Base-by-base conservation (phyloP, 2,329 filamentous ascomycete species). In the Fusarium redolens region DNA sequence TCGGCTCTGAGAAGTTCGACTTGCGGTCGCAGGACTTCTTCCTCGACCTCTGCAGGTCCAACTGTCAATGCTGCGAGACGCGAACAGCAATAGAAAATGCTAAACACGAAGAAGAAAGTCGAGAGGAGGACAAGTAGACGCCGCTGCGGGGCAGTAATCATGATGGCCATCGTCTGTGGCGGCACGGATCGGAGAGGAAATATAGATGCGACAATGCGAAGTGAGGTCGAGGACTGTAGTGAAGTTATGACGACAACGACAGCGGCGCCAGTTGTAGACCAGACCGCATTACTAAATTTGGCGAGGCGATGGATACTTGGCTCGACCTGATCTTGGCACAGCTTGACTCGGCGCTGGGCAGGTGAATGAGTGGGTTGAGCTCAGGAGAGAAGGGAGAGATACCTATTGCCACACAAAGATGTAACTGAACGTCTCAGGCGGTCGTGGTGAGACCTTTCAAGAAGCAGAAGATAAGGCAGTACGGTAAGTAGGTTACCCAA, bases 81-180 rank as follows among this genome's bases (percentile, higher is more conserved):
- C 20, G 75, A 79, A 71, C 77, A 77, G 71, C 78, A 80, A n/a
- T 81, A 73, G 69, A 81, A 79, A 55, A 81, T 60, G 56, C 79
- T 82, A 35, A 76, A 68, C 52, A 82, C 31, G 71, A 82, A 76
- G 77, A 83, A 79, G 68, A 79, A 69, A 45, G 78, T 75, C 58
- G 77, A 72, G 44, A 76, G 74, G 52, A 81, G 50, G 70, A 81
- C 66, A 69, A 82, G 71, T 35, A 78, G 60, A 31, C 81, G 80
- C 40, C 79, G 77, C 50, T 79, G 78, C 41, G 74, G 57, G 65
- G 74, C 69, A 52, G 75, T 76, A 56, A 75, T 72, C 66, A 78
- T 70, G 51, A 75, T 71, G 48, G 62, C 69, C 68, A 74, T 75
- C 48, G 38, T 55, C 58, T 28, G 54, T 59, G 61, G 50, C 45